Conservation (phyloP, 2,329 filamentous ascomycete genomes). For the Penicillium sp. region DNA sequence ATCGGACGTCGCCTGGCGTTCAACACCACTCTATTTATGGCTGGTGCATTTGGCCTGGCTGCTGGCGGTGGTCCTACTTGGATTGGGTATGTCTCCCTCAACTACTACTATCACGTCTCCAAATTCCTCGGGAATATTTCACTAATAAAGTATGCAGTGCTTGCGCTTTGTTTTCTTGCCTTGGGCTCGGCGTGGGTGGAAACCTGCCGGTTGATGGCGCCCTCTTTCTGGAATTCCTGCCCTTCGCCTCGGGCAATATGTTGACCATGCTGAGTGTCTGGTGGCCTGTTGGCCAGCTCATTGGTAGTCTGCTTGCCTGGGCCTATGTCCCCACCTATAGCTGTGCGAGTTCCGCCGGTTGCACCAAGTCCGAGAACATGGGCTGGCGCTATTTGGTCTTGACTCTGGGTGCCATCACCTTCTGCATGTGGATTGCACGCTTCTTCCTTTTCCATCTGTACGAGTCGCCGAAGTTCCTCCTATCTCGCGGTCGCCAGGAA, state of each 20-base stretch:
- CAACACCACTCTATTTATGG: slow-evolving; percentile 73
- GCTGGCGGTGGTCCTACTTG: slow-evolving; percentile 67
- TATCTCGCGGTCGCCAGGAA: slow-evolving; percentile 68
- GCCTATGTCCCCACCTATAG: slow-evolving; percentile 69
- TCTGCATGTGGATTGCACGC: slow-evolving; percentile 73
- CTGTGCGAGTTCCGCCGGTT: slow-evolving; percentile 42
- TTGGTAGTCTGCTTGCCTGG: slow-evolving; percentile 53
- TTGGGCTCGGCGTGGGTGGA: slow-evolving; percentile 68
- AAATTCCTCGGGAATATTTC: too few relatives aligned
- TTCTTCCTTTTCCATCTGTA: slow-evolving; percentile 79
- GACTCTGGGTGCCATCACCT: slow-evolving; percentile 68
- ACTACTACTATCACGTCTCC: too few relatives aligned
- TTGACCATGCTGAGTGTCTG: slow-evolving; percentile 77
- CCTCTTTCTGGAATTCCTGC: slow-evolving; percentile 78
- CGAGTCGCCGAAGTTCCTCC: slow-evolving; percentile 80
- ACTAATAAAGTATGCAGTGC: slow-evolving; percentile 36
- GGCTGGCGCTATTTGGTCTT: slow-evolving; percentile 75
- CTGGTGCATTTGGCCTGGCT: slow-evolving; percentile 69
- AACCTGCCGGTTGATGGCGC: slow-evolving; percentile 77
- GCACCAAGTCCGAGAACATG: slow-evolving; percentile 55
- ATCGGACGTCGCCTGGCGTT: slow-evolving; percentile 77
- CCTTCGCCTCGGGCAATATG: slow-evolving; percentile 65
- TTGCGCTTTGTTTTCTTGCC: slow-evolving; percentile 58
- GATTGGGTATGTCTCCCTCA: slow-evolving; percentile 46
- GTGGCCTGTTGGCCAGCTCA: slow-evolving; percentile 79